Base-by-base conservation (phyloP, 177 flowering plant species). In the Vitis hybrid region DNA sequence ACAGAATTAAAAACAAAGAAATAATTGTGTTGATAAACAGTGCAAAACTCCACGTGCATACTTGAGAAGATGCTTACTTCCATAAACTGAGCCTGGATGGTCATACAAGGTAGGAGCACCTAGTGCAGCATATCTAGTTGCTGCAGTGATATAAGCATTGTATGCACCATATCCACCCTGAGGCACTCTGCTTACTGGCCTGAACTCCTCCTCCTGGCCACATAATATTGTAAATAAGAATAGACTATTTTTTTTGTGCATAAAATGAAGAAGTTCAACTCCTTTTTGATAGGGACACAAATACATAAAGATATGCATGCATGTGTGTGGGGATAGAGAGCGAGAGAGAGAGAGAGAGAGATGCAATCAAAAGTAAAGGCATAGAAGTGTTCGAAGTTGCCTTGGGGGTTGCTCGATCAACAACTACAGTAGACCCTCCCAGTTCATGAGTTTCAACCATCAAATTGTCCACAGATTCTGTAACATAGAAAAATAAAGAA, bases 81-180 rank as follows among this genome's bases (percentile, higher is more conserved):
- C 94, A 87, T 87, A 92, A 64, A 76, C 69, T n/a, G 92, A 39
- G 71, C 85, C 80, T 49, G 94, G 97, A 71, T 87, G 89, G 66
- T 96, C 98, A 80, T 94, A 96, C 64, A 92, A 68, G 53, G 99
- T 94, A 63, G 99, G 99, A 78, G 97, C 93, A 79, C 99, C 99
- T 16, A 90, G 73, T 13, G 97, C 90, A 16, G 93, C 99, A 86
- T 96, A 96, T 80, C 98, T 85, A 68, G 99, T 96, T 31, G 99
- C 94, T 67, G 95, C 94, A 71, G 88, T 83, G 51, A 96, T 94
- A 76, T 96, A 96, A 63, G 97, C 93, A 85, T 89, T 88, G 71
- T 96, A 96, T n/a, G 98, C 99, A 81, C 99, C 99, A 83, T 94
- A 93, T 58, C 98, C 99, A 74, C 96, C 94, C 68, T 81, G 90